Evolutionary conservation across 495 filamentous ascomycete species (phyloP).

Genomic region (Annulohypoxylon stygium): DNA sequence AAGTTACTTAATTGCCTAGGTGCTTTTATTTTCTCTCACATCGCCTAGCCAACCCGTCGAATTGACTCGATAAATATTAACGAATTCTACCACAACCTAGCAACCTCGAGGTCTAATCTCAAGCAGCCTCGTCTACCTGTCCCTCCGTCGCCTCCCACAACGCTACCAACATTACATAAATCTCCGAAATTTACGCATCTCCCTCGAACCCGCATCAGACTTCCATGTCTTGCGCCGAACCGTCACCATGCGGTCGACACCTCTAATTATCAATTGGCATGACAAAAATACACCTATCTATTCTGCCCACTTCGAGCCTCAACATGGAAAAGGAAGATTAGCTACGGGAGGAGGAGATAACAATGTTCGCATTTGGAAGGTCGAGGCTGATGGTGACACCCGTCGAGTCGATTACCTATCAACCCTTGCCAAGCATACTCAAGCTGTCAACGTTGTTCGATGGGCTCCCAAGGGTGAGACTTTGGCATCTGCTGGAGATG

Average conservation of each 20-base stretch:
- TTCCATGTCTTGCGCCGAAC: constrained; percentile 42
- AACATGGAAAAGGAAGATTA: constrained; percentile 87
- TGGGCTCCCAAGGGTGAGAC: constrained; percentile 95
- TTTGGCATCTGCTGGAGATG: constrained; percentile 94
- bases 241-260: constrained; percentile 85
- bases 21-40: not conserved
- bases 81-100: constrained; percentile 9
- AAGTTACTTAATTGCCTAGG: not conserved
- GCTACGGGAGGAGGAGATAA: constrained; percentile 97
- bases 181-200: constrained; percentile 5
- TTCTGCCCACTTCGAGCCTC: constrained; percentile 92
- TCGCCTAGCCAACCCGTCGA: not conserved
- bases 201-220: constrained; percentile 4
- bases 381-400: constrained; percentile 88
- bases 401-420: constrained; percentile 90
- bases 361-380: constrained; percentile 95
- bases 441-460: constrained; percentile 97
- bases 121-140: constrained; percentile 29
- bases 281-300: constrained; percentile 95
- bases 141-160: not conserved
- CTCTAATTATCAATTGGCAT: constrained; percentile 95
- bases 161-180: not conserved
- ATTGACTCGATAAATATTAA: constrained; percentile 20
- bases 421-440: constrained; percentile 91
- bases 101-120: constrained; percentile 22